Evolutionary conservation across 306 rosid species (phyloP).

Genomic region (Vicia sativa): DNA sequence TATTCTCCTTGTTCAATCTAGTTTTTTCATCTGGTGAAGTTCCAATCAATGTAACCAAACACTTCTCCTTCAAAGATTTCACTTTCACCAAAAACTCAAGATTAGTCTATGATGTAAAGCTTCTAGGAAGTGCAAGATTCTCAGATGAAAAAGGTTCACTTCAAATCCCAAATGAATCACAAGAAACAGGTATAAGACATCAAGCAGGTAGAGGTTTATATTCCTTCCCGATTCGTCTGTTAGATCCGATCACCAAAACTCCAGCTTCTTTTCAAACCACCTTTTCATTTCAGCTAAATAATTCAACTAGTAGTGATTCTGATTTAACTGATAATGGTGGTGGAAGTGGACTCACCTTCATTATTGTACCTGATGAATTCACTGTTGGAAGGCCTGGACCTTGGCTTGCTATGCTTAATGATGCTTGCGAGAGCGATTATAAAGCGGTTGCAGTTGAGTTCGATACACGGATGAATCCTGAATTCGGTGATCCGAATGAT

Average conservation of each 20-base stretch:
- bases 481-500: conserved; percentile 77
- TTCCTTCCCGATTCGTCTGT: conserved; percentile 63
- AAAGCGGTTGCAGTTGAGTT: conserved; percentile 71
- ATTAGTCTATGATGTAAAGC: conserved; percentile 56
- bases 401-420: conserved; percentile 87
- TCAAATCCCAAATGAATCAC: conserved; percentile 66
- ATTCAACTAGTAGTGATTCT: conserved; percentile 34
- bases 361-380: conserved; percentile 82
- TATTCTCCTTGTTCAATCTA: conserved; percentile 26
- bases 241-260: conserved; percentile 56
- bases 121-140: conserved; percentile 69
- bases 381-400: conserved; percentile 82
- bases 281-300: conserved; percentile 62
- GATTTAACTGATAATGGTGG: conserved; percentile 35
- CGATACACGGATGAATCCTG: conserved; percentile 63
- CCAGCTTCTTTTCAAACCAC: conserved; percentile 75
- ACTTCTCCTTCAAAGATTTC: conserved; percentile 62
- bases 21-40: conserved; percentile 44
- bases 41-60: conserved; percentile 57
- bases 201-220: conserved; percentile 78
- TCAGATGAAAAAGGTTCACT: conserved; percentile 53
- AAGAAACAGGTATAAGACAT: conserved; percentile 48
- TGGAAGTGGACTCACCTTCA: conserved; percentile 76
- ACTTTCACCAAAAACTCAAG: conserved; percentile 50
- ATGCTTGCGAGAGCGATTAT: conserved; percentile 67